Evolutionary conservation across 2,329 filamentous ascomycete genomes (phyloP), one percentile per base, ranked within the genome.

Genomic region (Alternaria hordeiaustralica): DNA sequence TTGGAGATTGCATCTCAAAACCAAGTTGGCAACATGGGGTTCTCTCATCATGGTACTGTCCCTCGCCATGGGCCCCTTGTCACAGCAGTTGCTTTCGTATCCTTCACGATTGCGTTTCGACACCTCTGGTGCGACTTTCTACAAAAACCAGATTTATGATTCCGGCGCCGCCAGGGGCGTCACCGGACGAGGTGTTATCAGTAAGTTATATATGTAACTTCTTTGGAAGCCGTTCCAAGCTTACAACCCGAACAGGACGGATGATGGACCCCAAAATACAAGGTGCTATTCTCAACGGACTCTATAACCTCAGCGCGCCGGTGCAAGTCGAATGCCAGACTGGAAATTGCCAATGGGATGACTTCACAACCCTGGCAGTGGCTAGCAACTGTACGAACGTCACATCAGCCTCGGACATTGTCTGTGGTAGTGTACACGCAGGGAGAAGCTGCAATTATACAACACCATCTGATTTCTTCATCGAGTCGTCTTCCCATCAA

Each of bases 271-370:
- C 49, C 15, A 60, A 47, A 5, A 60, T 60, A 21, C 58, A 60
- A 55, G 58, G 49, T 41, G 49, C 58, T 18, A 47, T 60, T 12
- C 15, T 55, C 2, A 60, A 60, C 12, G 49, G 58, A 0, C n/a
- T 60, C 15, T 60, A 60, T 21, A 60, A 60, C 3, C 58, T 60
- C 58, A 60, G 50, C 15, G 26, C 49, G 12, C 58, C 58, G 6
- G 26, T 60, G 1, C 47, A 45, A 26, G 23, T 60, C 3, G 25
- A 60, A 46, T 60, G 49, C 10, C 49, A 54, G 25, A 55, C 55
- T n/a, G 41, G 49, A 11, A 60, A 60, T 11, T 60, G 58, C 23
- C 25, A 26, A 33, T 60, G 50, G 58, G 58, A 60, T 4, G 23
- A 21, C 7, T 55, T 45, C n/a, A 55, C 50, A 7, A 60, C 49